Base-by-base conservation (phyloP, 495 filamentous ascomycete species). In the Hypoxylon trugodes region DNA sequence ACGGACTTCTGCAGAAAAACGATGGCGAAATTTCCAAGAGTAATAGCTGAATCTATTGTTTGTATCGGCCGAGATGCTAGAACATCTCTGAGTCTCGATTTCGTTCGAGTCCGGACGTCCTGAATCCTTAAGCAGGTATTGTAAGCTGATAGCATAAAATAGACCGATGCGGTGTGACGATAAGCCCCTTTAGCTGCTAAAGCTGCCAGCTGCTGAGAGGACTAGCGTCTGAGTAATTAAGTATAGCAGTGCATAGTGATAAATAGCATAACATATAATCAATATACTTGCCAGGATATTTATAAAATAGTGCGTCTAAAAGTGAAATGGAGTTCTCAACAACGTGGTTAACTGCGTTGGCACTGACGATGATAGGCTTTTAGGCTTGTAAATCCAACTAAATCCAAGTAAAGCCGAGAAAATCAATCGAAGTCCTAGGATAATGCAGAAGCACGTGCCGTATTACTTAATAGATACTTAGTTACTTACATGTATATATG, bases 101-200 rank as follows among this genome's bases (percentile, higher is more conserved):
- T n/a, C n/a, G n/a, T n/a, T n/a, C n/a, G n/a, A n/a, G n/a, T n/a
- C n/a, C n/a, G n/a, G n/a, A n/a, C n/a, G n/a, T n/a, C n/a, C n/a
- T n/a, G n/a, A n/a, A n/a, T n/a, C n/a, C n/a, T n/a, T n/a, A n/a
- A n/a, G n/a, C n/a, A n/a, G n/a, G 43, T 16, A 35, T 16, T 15
- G 48, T 52, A 52, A 52, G 33, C 48, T 40, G 19, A 52, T 24
- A 35, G 25, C 25, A 10, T 51, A 6, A 37, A 36, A 33, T 13
- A 37, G 18, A 2, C 24, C 9, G 33, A 38, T 37, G 47, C 19
- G 32, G 47, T 51, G 47, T 51, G 25, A 51, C 47, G n/a, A 8
- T 2, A 12, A 9, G 25, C 33, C 12, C 33, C 33, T 37, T n/a
- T n/a, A n/a, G n/a, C n/a, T n/a, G n/a, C n/a, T n/a, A n/a, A n/a